phyloP scores from a whole-genome alignment of 495 filamentous ascomycete genomes.

The Haplographium delicatum region DNA sequence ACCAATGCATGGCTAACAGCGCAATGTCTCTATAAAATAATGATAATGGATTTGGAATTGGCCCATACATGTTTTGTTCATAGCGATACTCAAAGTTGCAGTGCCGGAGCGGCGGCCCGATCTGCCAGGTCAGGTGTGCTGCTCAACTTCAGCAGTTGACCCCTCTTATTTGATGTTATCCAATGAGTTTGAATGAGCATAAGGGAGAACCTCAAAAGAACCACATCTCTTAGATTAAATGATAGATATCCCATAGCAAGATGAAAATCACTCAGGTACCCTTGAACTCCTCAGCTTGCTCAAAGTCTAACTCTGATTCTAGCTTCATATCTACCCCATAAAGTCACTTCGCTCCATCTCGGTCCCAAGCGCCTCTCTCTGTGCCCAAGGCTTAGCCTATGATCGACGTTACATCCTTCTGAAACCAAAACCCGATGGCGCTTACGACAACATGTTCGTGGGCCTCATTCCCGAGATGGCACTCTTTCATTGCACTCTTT shows the following conservation, averaged over 20 bases:
- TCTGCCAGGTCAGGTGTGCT: no score
- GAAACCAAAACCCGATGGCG: conserved; percentile 33
- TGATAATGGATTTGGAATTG: no score
- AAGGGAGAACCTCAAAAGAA: no score
- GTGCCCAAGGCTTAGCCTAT: conserved; percentile 60
- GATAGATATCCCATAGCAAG: background rate
- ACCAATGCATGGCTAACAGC: no score
- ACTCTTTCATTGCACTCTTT: conserved; percentile 59
- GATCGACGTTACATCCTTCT: conserved; percentile 80
- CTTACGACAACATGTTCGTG: conserved; percentile 62
- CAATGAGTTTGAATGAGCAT: no score
- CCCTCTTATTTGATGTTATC: no score
- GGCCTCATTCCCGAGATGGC: conserved; percentile 57
- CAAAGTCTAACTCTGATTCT: background rate
- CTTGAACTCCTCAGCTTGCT: background rate
- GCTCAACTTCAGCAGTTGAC: no score
- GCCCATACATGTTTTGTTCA: no score
- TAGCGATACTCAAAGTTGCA: no score
- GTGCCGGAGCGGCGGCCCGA: no score
- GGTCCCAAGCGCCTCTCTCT: conserved; percentile 50
- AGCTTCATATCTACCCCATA: conserved; percentile 88
- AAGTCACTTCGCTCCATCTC: conserved; percentile 70
- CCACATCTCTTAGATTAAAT: no score
- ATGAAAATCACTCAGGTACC: conserved; percentile 46
- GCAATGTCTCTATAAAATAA: no score